Percentiles rank a stretch among this genome's conserved stretches.
These are phyloP conservation scores for Neurospora sp. DNA, from an alignment of 495 filamentous ascomycete genomes.

Conservation along the genomic window DNA sequence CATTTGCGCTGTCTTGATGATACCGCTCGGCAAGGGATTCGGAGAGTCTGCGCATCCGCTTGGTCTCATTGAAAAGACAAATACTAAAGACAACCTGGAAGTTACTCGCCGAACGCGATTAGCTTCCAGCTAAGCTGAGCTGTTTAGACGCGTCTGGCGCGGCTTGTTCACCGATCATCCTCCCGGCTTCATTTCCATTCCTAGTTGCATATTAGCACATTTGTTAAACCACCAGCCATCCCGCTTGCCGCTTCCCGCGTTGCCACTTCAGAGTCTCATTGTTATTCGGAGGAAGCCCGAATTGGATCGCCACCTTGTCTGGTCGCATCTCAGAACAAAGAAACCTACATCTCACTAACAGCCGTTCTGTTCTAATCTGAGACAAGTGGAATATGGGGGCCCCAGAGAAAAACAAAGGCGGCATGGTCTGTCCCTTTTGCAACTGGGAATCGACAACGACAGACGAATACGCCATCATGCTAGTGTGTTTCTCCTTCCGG, in stretches of 20 bases:
- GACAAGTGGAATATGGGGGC: background rate
- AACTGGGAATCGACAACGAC: slow-evolving; percentile 12
- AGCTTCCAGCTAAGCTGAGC: background rate
- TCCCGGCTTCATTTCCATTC: background rate
- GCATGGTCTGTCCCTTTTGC: slow-evolving; percentile 23
- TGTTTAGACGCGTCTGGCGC: background rate
- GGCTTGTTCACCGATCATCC: background rate
- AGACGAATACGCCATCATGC: slow-evolving; percentile 22
- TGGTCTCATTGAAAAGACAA: background rate
- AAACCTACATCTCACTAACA: background rate
- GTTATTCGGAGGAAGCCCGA: background rate
- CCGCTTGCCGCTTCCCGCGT: background rate
- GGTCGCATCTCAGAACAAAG: background rate
- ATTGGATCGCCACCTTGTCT: background rate
- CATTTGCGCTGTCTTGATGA: background rate
- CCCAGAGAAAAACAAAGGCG: background rate
- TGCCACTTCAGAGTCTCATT: background rate
- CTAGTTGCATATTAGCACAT: background rate
- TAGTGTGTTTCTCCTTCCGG: slow-evolving; percentile 13
- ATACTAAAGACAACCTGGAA: background rate
- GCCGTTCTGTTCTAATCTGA: background rate
- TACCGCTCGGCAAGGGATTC: background rate
- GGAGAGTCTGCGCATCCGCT: background rate
- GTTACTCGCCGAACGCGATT: background rate
- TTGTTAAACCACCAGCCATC: background rate